phyloP scores from a whole-genome alignment of 2,329 filamentous ascomycete species.

The Metarhizium humberi region DNA sequence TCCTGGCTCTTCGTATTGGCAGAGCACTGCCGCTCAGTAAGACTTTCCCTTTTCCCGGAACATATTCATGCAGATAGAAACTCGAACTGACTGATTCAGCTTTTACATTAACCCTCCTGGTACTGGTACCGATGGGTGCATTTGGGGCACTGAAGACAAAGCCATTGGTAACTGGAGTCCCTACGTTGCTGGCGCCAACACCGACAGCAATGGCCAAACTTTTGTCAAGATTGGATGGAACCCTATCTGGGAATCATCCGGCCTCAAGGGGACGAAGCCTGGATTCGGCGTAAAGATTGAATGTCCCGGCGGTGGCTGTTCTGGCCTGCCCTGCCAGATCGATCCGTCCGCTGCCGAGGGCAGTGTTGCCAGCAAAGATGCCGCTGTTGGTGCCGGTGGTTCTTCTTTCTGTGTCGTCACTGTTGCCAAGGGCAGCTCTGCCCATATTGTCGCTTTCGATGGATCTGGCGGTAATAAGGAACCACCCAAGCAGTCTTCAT shows the following conservation, averaged over 20 bases:
- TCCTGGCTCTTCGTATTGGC: slow-evolving; percentile 63
- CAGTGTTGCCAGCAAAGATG: slow-evolving; percentile 46
- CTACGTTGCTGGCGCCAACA: slow-evolving; percentile 69
- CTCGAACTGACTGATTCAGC: slow-evolving; percentile 29
- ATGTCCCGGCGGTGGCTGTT: slow-evolving; percentile 57
- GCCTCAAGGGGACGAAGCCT: slow-evolving; percentile 42
- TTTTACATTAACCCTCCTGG: slow-evolving; percentile 75
- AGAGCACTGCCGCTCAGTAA: slow-evolving; percentile 63
- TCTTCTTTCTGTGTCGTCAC: slow-evolving; percentile 70
- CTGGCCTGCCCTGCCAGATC: slow-evolving; percentile 66
- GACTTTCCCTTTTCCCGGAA: slow-evolving; percentile 14
- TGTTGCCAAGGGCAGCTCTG: slow-evolving; percentile 54
- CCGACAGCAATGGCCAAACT: slow-evolving; percentile 52
- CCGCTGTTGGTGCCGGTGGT: slow-evolving; percentile 54
- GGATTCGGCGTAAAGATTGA: slow-evolving; percentile 61
- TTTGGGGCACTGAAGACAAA: slow-evolving; percentile 57
- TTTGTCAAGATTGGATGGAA: slow-evolving; percentile 73
- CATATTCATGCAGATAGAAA: too few species aligned
- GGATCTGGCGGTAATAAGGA: slow-evolving; percentile 27
- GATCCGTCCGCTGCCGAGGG: slow-evolving; percentile 49
- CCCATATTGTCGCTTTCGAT: slow-evolving; percentile 56
- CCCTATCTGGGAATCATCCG: slow-evolving; percentile 56
- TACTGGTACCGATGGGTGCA: slow-evolving; percentile 51
- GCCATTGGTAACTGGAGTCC: slow-evolving; percentile 68
- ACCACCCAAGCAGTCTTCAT: neutral